Base-by-base conservation (phyloP, 2,329 filamentous ascomycete genomes). In the Sporothrix euskadiensis region DNA sequence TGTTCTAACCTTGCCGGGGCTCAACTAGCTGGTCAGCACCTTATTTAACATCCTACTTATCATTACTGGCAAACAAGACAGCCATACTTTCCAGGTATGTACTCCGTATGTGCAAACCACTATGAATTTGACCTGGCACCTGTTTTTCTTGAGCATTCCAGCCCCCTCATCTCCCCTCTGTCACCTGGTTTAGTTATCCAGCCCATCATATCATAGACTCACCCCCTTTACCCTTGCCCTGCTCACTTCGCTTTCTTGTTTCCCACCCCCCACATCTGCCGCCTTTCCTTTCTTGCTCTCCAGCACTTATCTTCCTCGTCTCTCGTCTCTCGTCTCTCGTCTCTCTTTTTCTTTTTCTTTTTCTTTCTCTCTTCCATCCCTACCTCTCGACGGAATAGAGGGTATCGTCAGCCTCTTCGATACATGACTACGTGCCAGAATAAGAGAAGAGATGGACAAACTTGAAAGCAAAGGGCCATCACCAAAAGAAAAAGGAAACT, bases 171-270 rank as follows among this genome's bases (percentile, higher is more conserved):
- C 12, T 22, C 12, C 41, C 16, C 44, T 52, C 41, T 52, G 26
- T 22, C 9, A 52, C 44, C 44, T 68, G 4, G 22, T 68, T 44
- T 16, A 41, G 30, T 4, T 8, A 8, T 14, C 32, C 47, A 39
- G 47, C 9, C 66, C 47, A 35, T 69, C 66, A 69, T 47, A 69
- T 69, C 47, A 68, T 69, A 54, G 44, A 52, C 47, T 22, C 65
- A 52, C 65, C 16, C 65, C 65, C 47, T 35, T 35, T 19, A 22
- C 47, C 47, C 16, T 22, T 35, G 30, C 30, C 44, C 19, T 52
- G 4, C 14, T 49, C n/a, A 30, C 39, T 32, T 49, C 16, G n/a
- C 63, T 4, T 26, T 32, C 30, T 16, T 49, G n/a, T 30, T 44
- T 30, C 41, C 22, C 63, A 30, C 57, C 14, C 57, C 39, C 63